phyloP scores from a whole-genome alignment of 2,329 filamentous ascomycete genomes.

The Colletotrichum aenigma region DNA sequence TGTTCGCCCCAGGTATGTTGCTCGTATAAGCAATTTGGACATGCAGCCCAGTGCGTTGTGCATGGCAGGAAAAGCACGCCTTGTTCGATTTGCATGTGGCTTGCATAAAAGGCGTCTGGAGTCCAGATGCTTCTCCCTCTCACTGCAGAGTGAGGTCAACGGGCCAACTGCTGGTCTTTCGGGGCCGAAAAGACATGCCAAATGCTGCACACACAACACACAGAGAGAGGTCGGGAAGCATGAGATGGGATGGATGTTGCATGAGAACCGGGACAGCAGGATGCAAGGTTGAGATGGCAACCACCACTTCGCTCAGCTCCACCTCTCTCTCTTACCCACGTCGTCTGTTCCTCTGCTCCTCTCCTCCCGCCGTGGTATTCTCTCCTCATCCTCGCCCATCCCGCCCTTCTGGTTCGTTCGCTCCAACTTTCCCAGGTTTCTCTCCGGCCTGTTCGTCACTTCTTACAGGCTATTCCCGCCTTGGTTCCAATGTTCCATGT shows the following conservation, averaged over 20 bases:
- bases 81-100: not conserved
- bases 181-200: not conserved
- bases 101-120: not conserved
- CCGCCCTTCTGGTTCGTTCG: not conserved
- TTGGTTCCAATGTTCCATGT: not conserved
- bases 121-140: not conserved
- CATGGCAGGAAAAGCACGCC: not conserved
- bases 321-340: not conserved
- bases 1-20: not conserved
- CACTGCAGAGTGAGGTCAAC: not conserved
- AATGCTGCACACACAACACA: not conserved
- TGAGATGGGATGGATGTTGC: not conserved
- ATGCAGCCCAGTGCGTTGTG: not conserved
- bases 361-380: not conserved
- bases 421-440: not conserved
- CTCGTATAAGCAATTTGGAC: slow-evolving; percentile 4
- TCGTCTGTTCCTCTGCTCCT: not conserved
- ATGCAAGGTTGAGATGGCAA: not conserved
- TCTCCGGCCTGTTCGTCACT: not conserved
- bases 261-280: not conserved
- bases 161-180: not conserved
- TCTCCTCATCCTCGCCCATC: not conserved
- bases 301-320: not conserved
- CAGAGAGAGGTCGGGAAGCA: not conserved
- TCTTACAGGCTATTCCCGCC: not conserved